Evolutionary conservation across 2,329 filamentous ascomycete species (phyloP), one percentile per base, ranked within the genome.

Genomic region (Ascosphaera apis): DNA sequence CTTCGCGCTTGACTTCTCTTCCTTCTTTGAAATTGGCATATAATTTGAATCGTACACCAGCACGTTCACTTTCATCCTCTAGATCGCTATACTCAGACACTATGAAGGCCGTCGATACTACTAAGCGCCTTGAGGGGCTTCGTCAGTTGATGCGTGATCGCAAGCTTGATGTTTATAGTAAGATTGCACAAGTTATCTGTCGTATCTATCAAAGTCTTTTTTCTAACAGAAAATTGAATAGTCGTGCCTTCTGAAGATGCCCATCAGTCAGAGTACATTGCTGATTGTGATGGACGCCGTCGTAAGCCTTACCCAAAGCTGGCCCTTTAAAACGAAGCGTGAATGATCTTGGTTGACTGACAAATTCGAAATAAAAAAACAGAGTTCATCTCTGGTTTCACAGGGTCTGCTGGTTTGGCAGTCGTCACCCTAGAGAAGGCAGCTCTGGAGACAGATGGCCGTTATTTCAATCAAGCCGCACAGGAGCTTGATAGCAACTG

Each of bases 241-340:
- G 86, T 98, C 51, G 70, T 95, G 4, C 88, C 88, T 1, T 93
- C 86, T 23, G 88, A 95, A 67, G 88, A 98, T 54, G 86, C 81
- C 52, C 88, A 98, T 54, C 81, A 86, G 46, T 95, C 86, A 45
- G 88, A 98, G 61, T 98, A 98, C 57, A 93, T 93, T 54, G 88
- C 88, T 35, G 74, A 76, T n/a, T 92, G 82, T 53, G 88, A 98
- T 61, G 84, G 69, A 41, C 74, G 88, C 45, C 75, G 88, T 69
- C 67, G 68, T 72, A 45, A 55, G 53, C 19, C 9, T 9, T 40
- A 40, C 36, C 33, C 34, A 25, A 21, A 33, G 23, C 25, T 27
- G 35, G 23, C 34, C 17, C 18, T 33, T 17, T 37, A 21, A 21
- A 21, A 21, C n/a, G n/a, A n/a, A n/a, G n/a, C n/a, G n/a, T n/a